Conservation (phyloP, 306 rosid genomes). For the Cicer bijugum region DNA sequence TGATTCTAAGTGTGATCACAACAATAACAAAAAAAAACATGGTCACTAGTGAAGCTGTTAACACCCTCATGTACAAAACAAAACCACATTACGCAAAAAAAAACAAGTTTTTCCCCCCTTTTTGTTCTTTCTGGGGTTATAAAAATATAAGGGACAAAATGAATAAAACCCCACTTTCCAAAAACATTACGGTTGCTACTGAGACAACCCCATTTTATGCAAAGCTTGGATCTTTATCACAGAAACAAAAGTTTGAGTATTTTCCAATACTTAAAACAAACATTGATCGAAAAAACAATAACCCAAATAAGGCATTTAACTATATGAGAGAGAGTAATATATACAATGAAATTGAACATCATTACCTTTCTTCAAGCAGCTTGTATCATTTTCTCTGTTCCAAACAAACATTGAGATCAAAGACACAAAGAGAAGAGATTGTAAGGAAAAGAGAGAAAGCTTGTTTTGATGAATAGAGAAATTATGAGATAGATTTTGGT, state of each 20-base stretch:
- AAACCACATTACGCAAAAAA: constrained; percentile 39
- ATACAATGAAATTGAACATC: constrained; percentile 35
- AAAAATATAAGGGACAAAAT: not conserved
- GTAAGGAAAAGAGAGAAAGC: not conserved
- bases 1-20: constrained; percentile 26
- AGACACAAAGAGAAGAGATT: constrained; percentile 8
- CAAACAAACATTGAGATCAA: constrained; percentile 40
- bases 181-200: not conserved
- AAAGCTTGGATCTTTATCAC: constrained; percentile 42
- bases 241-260: not conserved
- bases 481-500: constrained; percentile 19
- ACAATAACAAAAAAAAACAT: constrained; percentile 14
- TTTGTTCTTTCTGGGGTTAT: not conserved
- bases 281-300: constrained; percentile 23
- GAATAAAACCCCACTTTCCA: constrained; percentile 28
- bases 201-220: constrained; percentile 11
- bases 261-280: not conserved
- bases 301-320: constrained; percentile 27
- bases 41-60: constrained; percentile 32
- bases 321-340: not conserved
- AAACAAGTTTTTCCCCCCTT: not conserved
- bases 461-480: constrained; percentile 34
- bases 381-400: constrained; percentile 40
- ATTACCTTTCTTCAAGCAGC: constrained; percentile 23
- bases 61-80: constrained; percentile 36